Conservation (phyloP, 345 rosid species). For the Pugionium dolabratum region DNA sequence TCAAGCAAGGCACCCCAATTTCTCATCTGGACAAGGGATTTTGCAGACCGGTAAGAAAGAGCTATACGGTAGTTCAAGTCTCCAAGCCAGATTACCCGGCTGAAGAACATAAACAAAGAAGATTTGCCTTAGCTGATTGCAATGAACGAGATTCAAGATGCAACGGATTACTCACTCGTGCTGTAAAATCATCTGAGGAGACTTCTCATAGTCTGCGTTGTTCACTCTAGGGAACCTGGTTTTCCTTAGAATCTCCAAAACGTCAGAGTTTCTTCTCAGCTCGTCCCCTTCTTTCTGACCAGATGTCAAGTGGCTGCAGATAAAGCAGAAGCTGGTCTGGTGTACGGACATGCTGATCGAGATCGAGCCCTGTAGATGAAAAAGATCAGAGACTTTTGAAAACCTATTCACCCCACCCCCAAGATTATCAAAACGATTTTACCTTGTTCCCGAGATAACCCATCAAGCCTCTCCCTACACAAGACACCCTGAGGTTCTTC, state of each 20-base stretch:
- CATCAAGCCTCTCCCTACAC: constrained; percentile 99
- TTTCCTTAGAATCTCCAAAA: constrained; percentile 92
- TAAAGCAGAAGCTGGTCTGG: constrained; percentile 94
- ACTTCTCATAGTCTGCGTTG: constrained; percentile 58
- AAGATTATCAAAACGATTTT: neutral
- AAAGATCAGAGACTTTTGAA: constrained; percentile 3
- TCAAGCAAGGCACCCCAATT: constrained; percentile 89
- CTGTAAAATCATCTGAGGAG: constrained; percentile 84
- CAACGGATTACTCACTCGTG: constrained; percentile 57
- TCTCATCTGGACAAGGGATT: constrained; percentile 96
- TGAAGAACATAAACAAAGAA: constrained; percentile 35
- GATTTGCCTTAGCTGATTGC: constrained; percentile 5
- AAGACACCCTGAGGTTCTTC: constrained; percentile 81
- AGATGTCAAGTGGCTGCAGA: constrained; percentile 94
- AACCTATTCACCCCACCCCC: neutral
- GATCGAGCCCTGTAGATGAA: constrained; percentile 81
- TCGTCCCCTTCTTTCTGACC: constrained; percentile 99
- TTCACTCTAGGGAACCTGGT: constrained; percentile 90
- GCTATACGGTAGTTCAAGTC: constrained; percentile 97
- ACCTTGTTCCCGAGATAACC: constrained; percentile 99
- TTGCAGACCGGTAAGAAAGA: constrained; percentile 75
- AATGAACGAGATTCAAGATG: constrained; percentile 8
- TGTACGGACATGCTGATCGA: constrained; percentile 95
- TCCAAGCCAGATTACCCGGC: constrained; percentile 96
- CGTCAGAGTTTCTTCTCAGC: constrained; percentile 89